Conservation (phyloP, 305 asterid genomes). For the Plantago coronopus region DNA sequence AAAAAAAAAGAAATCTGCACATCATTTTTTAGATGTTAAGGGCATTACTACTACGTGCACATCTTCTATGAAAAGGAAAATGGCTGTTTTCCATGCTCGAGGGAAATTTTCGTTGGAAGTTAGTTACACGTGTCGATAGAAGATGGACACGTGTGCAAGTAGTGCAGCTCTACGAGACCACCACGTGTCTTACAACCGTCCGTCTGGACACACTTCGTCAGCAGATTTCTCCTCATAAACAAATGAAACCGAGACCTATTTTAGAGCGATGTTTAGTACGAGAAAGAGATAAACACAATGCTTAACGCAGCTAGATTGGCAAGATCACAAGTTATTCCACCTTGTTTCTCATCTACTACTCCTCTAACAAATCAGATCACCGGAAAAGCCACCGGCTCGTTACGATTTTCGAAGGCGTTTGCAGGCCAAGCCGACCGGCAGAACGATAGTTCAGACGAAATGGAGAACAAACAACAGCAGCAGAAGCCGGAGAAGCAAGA, state of each 20-base stretch:
- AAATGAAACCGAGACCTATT: no score
- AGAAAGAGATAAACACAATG: background rate
- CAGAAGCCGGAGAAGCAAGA: no score
- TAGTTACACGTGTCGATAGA: background rate
- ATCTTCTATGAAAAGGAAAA: no score
- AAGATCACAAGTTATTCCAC: slow-evolving; percentile 7
- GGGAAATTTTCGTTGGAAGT: no score
- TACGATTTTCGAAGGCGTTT: background rate
- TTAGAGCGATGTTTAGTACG: no score
- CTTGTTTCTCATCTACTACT: background rate
- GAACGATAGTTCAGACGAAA: background rate
- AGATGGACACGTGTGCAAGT: background rate
- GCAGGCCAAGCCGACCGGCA: background rate
- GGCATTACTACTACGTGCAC: no score
- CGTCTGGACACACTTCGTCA: background rate
- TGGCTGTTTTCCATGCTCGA: no score
- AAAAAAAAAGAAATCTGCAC: no score
- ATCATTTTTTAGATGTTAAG: no score
- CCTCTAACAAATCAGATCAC: background rate
- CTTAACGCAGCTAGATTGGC: background rate
- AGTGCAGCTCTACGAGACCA: background rate
- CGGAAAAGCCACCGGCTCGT: background rate
- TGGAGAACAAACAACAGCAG: slow-evolving; percentile 1
- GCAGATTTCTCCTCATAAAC: background rate
- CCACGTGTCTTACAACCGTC: background rate